Base-by-base conservation (phyloP, 2,329 filamentous ascomycete species). In the Talaromyces sp. region DNA sequence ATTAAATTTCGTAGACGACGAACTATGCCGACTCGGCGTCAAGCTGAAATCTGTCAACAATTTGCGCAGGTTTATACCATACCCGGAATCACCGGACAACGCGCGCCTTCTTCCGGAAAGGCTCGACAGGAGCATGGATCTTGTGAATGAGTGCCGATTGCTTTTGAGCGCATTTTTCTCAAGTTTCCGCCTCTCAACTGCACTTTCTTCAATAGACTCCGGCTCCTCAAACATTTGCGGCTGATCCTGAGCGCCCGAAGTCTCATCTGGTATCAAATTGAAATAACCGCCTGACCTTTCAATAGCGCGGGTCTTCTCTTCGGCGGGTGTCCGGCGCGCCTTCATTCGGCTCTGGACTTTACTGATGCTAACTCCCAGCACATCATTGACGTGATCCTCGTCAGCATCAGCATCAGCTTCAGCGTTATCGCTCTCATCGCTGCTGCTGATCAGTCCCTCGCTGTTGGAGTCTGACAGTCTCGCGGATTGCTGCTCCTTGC, bases 311-410 rank as follows among this genome's bases (percentile, higher is more conserved):
- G 79, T 82, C 72, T 87, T 88, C 71, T 87, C 86, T 22, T 82
- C 82, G 10, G 83, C 84, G 0, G 86, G 85, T 4, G 85, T 88
- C 49, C 80, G 79, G 10, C 85, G 82, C 19, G 85, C 85, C 41
- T 81, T 84, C 72, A 88, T 78, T 50, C 83, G 81, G 59, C 82
- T 85, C 72, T 89, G 86, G 49, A 81, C 79, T 45, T 79, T 80
- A 66, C 85, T 81, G 67, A 89, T 87, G 71, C 86, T 87, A 70
- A 88, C 80, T 2, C 85, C 86, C 69, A 89, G 80, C 39, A 86
- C 78, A 13, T 74, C 73, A 63, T 74, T 70, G 45, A 75, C 76
- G 57, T 73, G 75, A 66, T 78, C 76, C 50, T 76, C 74, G 33
- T 75, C 70, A 9, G 69, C 71, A 2, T 68, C 66, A 7, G 56